Base-by-base conservation (phyloP, 140 eudicot species). In the Oenanthe javanica region DNA sequence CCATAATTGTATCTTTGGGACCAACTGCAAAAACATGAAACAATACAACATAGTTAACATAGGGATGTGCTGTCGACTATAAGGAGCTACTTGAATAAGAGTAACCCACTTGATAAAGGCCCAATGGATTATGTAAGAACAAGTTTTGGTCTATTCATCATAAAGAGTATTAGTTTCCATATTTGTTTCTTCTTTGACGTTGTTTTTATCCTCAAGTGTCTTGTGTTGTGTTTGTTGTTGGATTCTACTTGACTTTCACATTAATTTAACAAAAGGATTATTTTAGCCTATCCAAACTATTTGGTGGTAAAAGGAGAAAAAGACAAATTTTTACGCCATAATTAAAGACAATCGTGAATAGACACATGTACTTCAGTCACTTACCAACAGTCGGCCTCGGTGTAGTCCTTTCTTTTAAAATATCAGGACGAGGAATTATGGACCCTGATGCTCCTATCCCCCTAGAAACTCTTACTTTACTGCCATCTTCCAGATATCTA, bases 391-490 rank as follows among this genome's bases (percentile, higher is more conserved):
- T 90, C 23, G 99, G 99, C 13, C 97, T 87, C 55, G 97, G 99
- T n/a, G 97, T 95, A 49, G 84, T 72, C 89, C 99, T 90, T 48
- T 90, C 91, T 86, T 90, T 92, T 81, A 92, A 89, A 81, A 95
- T 92, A 84, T 95, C 99, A 23, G 97, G 99, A 10, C 97, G 99
- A 76, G 97, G 93, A 77, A 95, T 95, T 25, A 95, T 89, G 21
- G 97, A 84, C 80, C 97, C 99, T 21, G 97, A 95, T 83, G 97
- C 90, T 52, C 97, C 97, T 61, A 83, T 92, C 1, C 99, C 99
- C 87, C 97, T 85, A n/a, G 97, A 81, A 75, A 94, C 87, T 87
- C 99, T 81, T 70, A 94, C 99, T 85, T 90, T 95, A 66, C 84
- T 69, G 57, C 97, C 99, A 85, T 95, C 99, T 85, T 92, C 99